phyloP scores from a whole-genome alignment of 1,284 basidiomycete species.

The Sphaerobolus stellatus region DNA sequence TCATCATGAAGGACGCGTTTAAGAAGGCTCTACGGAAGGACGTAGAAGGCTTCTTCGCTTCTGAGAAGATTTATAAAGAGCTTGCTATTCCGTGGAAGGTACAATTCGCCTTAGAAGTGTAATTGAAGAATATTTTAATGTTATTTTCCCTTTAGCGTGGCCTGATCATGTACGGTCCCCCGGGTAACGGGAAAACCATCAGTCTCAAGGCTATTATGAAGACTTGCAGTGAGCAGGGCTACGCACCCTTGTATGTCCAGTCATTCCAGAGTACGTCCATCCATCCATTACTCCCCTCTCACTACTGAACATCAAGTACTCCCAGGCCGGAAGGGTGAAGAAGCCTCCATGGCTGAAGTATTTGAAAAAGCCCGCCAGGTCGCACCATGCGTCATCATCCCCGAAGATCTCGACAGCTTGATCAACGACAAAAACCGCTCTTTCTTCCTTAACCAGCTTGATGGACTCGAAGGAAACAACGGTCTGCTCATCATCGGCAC shows the following conservation, averaged over 20 bases:
- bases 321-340: slow-evolving; percentile 63
- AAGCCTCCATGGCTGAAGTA: slow-evolving; percentile 59
- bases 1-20: slow-evolving; percentile 71
- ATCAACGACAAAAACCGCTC: slow-evolving; percentile 75
- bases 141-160: slow-evolving; percentile 51
- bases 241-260: slow-evolving; percentile 75
- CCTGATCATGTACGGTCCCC: slow-evolving; percentile 70
- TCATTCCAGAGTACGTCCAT: slow-evolving; percentile 21
- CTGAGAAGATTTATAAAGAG: slow-evolving; percentile 67
- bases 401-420: slow-evolving; percentile 81
- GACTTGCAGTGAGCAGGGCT: slow-evolving; percentile 63
- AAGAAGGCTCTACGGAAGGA: slow-evolving; percentile 70
- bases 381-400: slow-evolving; percentile 71
- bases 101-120: slow-evolving; percentile 11
- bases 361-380: slow-evolving; percentile 66
- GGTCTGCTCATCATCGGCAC: slow-evolving; percentile 77
- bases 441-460: slow-evolving; percentile 83
- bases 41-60: slow-evolving; percentile 73
- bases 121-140: not conserved
- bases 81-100: slow-evolving; percentile 83
- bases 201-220: slow-evolving; percentile 77
- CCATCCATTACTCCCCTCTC: not conserved
- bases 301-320: not conserved
- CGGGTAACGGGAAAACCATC: slow-evolving; percentile 85
- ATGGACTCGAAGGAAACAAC: slow-evolving; percentile 73